A percentile compares a stretch with the other conserved stretches of the same genome.
phyloP scores from a whole-genome alignment of 805 yeast genomes.

The Clavispora santaluciae region DNA sequence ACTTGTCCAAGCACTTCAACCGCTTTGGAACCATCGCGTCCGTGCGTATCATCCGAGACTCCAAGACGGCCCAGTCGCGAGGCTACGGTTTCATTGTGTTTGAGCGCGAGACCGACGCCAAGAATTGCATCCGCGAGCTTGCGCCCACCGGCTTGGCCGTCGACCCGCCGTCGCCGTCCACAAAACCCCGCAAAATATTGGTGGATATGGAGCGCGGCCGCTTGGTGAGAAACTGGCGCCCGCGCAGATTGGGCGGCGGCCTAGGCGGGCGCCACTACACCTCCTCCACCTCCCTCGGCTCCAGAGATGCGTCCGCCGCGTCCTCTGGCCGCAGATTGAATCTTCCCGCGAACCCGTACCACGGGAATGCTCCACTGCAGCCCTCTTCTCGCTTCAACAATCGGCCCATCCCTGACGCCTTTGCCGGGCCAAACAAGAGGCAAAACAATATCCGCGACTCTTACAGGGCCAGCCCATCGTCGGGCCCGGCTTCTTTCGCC shows the following conservation, averaged over 20 bases:
- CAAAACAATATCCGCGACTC: neutral
- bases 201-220: constrained; percentile 74
- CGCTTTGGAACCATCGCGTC: constrained; percentile 69
- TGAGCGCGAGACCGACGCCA: constrained; percentile 55
- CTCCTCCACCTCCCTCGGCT: constrained; percentile 20
- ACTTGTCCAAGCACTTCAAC: constrained; percentile 56
- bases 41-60: constrained; percentile 33
- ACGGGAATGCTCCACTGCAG: constrained; percentile 2
- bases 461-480: neutral
- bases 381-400: constrained; percentile 6
- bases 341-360: constrained; percentile 15
- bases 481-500: neutral
- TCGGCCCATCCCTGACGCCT: constrained; percentile 9
- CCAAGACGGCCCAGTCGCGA: constrained; percentile 44
- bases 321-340: constrained; percentile 23
- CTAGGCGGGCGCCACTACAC: constrained; percentile 79
- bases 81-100: constrained; percentile 86
- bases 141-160: constrained; percentile 39
- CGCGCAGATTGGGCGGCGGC: constrained; percentile 84
- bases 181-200: constrained; percentile 47
- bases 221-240: constrained; percentile 61
- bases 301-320: constrained; percentile 32
- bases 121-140: constrained; percentile 54
- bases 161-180: constrained; percentile 26
- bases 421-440: constrained; percentile 7